Base-by-base conservation (phyloP, 331 rosid species). In the Erythrophleum ivorense region DNA sequence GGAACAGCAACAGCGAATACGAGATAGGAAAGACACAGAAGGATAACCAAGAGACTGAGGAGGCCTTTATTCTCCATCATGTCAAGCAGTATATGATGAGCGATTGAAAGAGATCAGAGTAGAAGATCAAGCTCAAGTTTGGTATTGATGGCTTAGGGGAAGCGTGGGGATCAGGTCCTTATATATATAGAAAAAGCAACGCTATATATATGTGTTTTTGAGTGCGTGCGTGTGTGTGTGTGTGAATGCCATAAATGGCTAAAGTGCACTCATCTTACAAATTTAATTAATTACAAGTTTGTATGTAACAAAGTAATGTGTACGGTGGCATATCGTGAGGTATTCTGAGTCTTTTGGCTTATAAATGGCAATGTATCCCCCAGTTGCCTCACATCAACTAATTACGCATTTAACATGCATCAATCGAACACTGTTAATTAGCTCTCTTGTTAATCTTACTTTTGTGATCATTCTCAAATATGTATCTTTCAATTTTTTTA, bases 51-150 rank as follows among this genome's bases (percentile, higher is more conserved):
- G 55, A 72, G 21, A 7, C 48, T 64, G 13, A 45, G 31, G 16
- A 54, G 13, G 71, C 71, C 8, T 64, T 83, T 83, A 65, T 78
- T 73, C 57, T 83, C 76, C 86, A 83, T 83, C 54, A 60, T 48
- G 3, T 49, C 0, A 69, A 12, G 65, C 53, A 46, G 54, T 31
- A 68, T 73, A 66, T 29, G 13, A 13, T 19, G 19, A 66, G 43
- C 0, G 18, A 15, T 24, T 62, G 43, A 34, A 43, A 65, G 16
- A 40, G 29, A 62, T 45, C 21, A 58, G 2, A 33, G 19, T 11
- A 46, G 83, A 66, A 36, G 50, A 46, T 14, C 50, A 1, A 46
- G 13, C 8, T 8, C 50, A 46, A 46, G 50, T 46, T 46, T 46
- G 50, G 2, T 10, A 46, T 46, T 33, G 85, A 83, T 71, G 79